Evolutionary conservation across 2,329 filamentous ascomycete species (phyloP).

Genomic region (Cytospora mali): DNA sequence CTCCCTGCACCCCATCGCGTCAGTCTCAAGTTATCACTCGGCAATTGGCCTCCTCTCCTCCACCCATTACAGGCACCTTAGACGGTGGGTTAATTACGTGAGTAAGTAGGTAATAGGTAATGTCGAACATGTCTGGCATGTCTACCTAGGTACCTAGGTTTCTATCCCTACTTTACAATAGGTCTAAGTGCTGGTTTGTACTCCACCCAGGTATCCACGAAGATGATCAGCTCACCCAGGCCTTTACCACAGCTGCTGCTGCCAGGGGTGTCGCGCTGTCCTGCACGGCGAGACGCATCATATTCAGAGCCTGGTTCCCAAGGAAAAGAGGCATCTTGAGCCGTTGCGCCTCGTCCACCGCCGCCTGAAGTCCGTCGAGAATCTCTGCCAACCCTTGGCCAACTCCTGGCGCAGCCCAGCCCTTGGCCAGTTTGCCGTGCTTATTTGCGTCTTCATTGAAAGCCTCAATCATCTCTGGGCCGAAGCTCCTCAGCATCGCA

Average conservation of each 20-base stretch:
- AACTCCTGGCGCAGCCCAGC: conserved; percentile 27
- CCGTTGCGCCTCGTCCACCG: conserved; percentile 46
- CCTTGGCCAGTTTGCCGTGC: conserved; percentile 31
- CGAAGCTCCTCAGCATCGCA: conserved; percentile 41
- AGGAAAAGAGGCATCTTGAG: conserved; percentile 46
- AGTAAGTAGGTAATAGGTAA: too few relatives aligned
- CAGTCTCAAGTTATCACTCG: too few relatives aligned
- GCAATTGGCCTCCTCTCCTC: too few relatives aligned
- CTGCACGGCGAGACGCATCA: conserved; percentile 34
- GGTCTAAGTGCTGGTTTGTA: too few relatives aligned
- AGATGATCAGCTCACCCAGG: conserved; percentile 13
- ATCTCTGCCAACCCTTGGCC: conserved; percentile 35
- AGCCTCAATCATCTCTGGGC: conserved; percentile 43
- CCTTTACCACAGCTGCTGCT: conserved; percentile 20
- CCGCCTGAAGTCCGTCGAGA: conserved; percentile 40
- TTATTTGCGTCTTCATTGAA: conserved; percentile 33
- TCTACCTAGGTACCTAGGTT: too few relatives aligned
- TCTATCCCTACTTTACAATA: too few relatives aligned
- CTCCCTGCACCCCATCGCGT: too few relatives aligned
- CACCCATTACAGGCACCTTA: too few relatives aligned
- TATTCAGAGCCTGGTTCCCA: conserved; percentile 43
- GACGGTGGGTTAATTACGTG: too few relatives aligned
- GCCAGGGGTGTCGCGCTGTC: background rate
- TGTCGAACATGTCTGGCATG: too few relatives aligned
- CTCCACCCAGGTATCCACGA: too few relatives aligned